Evolutionary conservation across 352 stramenopile species (phyloP), one percentile per base, ranked within the genome.

Genomic region (Globisporangium apiculatum): DNA sequence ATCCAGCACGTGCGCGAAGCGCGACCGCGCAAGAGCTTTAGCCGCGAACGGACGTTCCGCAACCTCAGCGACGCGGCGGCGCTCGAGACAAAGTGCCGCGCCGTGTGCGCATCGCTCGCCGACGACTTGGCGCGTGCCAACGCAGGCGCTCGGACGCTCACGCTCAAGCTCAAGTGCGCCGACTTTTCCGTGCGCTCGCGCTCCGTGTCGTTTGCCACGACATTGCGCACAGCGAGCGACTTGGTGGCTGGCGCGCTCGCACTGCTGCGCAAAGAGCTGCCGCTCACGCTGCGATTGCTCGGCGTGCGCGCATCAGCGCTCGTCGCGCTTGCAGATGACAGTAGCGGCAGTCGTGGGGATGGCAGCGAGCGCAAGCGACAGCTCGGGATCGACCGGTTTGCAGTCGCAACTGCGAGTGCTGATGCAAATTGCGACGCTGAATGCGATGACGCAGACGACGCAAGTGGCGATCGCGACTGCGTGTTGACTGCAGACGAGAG

Each of bases 11-110:
- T 51, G 11, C 83, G 70, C 43, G 67, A 83, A 17, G 66, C 73
- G 9, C 66, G 76, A 40, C 80, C 83, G n/a, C 81, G 78, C 48
- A 94, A 91, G 60, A 89, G 82, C 60, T 89, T 77, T 49, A 91
- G 84, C 54, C 71, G 84, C 9, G 84, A 94, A 51, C 76, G 73
- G 41, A 94, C 84, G 40, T 94, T 94, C 46, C 49, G 58, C 36
- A 72, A 58, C 9, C 38, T 83, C 48, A 77, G 66, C 47, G 73
- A 83, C 49, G 63, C 69, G 0, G 55, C 58, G 0, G 57, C 65
- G 47, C 68, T 94, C 3, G 70, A 89, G 53, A 68, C 66, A 35
- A 90, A 85, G 42, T 94, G 84, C 53, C 47, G 62, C n/a, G 73
- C 86, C 50, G 70, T 94, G 40, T 90, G 79, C 51, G 65, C 70